Evolutionary conservation across 495 filamentous ascomycete species (phyloP).

Genomic region (Xylaria acuta): DNA sequence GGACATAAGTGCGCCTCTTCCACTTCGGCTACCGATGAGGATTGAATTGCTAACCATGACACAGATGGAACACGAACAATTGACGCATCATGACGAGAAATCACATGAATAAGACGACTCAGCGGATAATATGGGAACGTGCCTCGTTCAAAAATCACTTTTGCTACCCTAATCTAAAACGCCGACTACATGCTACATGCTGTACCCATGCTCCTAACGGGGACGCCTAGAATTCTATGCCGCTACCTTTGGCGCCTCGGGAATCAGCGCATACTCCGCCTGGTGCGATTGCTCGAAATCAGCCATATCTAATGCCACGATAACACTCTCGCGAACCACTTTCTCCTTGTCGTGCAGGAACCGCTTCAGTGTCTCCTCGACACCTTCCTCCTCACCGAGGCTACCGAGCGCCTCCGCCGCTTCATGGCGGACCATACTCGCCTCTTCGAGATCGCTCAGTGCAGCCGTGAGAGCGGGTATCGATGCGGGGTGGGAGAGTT

Average conservation of each 20-base stretch:
- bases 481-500: conserved; percentile 92
- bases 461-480: conserved; percentile 85
- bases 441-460: conserved; percentile 79
- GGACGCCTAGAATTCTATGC: conserved; percentile 31
- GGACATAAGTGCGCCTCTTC: conserved; percentile 73
- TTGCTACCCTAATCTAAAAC: conserved; percentile 37
- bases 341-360: conserved; percentile 90
- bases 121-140: conserved; percentile 10
- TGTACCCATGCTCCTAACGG: conserved; percentile 26
- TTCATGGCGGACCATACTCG: conserved; percentile 96
- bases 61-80: conserved; percentile 68
- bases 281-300: conserved; percentile 92
- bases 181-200: conserved; percentile 34
- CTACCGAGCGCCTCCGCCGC: conserved; percentile 97
- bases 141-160: conserved; percentile 31
- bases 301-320: conserved; percentile 97
- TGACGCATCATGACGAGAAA: conserved; percentile 41
- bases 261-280: conserved; percentile 88
- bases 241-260: conserved; percentile 55
- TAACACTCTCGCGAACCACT: conserved; percentile 91
- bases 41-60: conserved; percentile 35
- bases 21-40: not conserved
- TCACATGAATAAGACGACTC: not conserved
- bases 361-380: conserved; percentile 80
- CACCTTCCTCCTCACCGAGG: conserved; percentile 90